Conservation (phyloP, 305 asterid species). For the Ajuga reptans region DNA sequence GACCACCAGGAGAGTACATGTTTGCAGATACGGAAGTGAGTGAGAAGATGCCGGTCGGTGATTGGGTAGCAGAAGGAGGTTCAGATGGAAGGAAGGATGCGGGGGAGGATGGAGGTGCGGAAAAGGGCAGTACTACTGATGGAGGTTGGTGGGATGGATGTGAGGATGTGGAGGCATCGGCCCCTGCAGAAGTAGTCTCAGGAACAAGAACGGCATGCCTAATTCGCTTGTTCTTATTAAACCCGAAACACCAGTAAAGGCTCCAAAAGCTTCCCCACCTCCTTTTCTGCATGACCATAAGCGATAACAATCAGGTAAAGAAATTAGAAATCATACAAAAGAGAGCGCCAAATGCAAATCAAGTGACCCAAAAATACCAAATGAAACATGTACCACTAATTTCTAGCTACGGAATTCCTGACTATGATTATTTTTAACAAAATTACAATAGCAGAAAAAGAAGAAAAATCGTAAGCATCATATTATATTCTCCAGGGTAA, state of each 20-base stretch:
- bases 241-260: constrained; percentile 76
- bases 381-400: neutral
- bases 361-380: neutral
- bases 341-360: neutral
- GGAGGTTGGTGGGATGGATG: constrained; percentile 38
- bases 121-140: constrained; percentile 58
- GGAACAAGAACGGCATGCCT: constrained; percentile 71
- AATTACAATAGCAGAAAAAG: neutral
- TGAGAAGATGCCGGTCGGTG: constrained; percentile 61
- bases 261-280: constrained; percentile 80
- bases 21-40: constrained; percentile 48
- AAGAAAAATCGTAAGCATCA: neutral
- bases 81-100: constrained; percentile 81
- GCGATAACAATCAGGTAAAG: neutral
- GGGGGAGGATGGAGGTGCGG: constrained; percentile 95
- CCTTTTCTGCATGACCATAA: constrained; percentile 50
- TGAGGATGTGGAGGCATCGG: constrained; percentile 34
- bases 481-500: neutral
- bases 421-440: neutral
- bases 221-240: constrained; percentile 53
- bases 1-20: constrained; percentile 77
- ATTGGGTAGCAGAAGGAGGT: constrained; percentile 69
- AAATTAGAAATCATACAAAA: neutral
- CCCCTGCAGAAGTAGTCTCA: constrained; percentile 38
- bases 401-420: neutral